Percentiles rank a stretch among this genome's conserved stretches.
phyloP scores from a whole-genome alignment of 2,329 filamentous ascomycete genomes.

The Aplosporella prunicola region DNA sequence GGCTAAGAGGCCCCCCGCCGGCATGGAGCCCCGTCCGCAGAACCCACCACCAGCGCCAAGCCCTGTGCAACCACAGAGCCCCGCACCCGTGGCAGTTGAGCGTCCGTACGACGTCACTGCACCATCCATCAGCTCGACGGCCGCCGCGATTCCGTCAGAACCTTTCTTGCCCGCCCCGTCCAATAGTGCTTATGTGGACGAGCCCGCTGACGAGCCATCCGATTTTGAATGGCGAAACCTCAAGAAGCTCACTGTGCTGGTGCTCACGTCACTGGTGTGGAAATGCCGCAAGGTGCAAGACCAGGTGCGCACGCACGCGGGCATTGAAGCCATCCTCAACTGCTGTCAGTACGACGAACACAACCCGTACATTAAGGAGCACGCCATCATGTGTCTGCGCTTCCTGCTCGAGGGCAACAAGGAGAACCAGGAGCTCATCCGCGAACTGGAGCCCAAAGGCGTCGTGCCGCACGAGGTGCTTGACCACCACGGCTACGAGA shows the following conservation, averaged over 20 bases:
- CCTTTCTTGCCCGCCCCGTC: slow-evolving; percentile 30
- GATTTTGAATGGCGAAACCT: slow-evolving; percentile 71
- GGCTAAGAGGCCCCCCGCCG: slow-evolving; percentile 49
- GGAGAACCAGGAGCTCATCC: slow-evolving; percentile 62
- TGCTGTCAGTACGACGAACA: slow-evolving; percentile 88
- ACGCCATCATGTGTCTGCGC: slow-evolving; percentile 45
- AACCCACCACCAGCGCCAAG: slow-evolving; percentile 22
- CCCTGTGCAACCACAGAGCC: slow-evolving; percentile 16
- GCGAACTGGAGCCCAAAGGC: slow-evolving; percentile 43
- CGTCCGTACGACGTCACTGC: slow-evolving; percentile 51
- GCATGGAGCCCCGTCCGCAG: slow-evolving; percentile 26
- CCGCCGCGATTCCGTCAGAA: slow-evolving; percentile 29
- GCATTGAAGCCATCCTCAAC: slow-evolving; percentile 77
- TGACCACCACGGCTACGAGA: slow-evolving; percentile 41
- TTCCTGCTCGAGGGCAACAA: slow-evolving; percentile 61
- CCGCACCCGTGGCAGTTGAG: slow-evolving; percentile 44
- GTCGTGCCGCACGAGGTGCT: slow-evolving; percentile 39
- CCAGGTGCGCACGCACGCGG: slow-evolving; percentile 76
- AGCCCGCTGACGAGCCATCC: slow-evolving; percentile 47
- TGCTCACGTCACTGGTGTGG: slow-evolving; percentile 81
- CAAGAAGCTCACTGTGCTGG: slow-evolving; percentile 86
- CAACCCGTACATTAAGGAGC: slow-evolving; percentile 89
- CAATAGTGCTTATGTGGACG: slow-evolving; percentile 38
- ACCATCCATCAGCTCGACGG: slow-evolving; percentile 23
- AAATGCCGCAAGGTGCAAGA: slow-evolving; percentile 77